Percentiles rank a stretch among this genome's conserved stretches.
Evolutionary conservation across 1,284 basidiomycete genomes (phyloP).

Genomic region (Thelephora terrestris): DNA sequence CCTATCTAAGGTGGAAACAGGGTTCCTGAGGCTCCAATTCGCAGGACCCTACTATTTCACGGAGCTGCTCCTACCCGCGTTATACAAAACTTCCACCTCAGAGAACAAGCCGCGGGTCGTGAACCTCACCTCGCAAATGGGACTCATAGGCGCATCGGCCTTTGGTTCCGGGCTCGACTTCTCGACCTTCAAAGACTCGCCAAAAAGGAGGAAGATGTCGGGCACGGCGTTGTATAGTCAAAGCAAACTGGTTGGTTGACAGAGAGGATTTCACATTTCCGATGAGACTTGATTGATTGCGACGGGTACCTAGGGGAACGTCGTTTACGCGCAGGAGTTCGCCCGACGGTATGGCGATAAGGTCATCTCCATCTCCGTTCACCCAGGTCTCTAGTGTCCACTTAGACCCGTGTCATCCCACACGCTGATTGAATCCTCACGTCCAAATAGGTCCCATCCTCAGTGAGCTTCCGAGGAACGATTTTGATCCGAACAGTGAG

Average conservation of each 20-base stretch:
- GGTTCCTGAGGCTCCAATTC: background rate
- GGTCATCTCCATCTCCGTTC: conserved; percentile 28
- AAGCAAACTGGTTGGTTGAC: conserved; percentile 2
- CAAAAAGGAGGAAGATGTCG: conserved; percentile 4
- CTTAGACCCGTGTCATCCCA: background rate
- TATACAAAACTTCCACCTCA: conserved; percentile 7
- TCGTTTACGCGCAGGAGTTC: background rate
- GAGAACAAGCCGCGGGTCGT: conserved; percentile 10
- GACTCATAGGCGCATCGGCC: conserved; percentile 2
- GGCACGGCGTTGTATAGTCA: conserved; percentile 11
- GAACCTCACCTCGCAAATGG: conserved; percentile 9
- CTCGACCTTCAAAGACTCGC: conserved; percentile 15
- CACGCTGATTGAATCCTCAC: background rate
- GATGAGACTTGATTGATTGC: background rate
- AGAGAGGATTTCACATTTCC: background rate
- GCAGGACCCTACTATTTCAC: conserved; percentile 12
- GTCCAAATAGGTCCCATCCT: background rate
- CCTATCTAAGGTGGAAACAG: background rate
- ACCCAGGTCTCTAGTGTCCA: conserved; percentile 24
- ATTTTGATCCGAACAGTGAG: background rate
- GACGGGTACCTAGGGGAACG: background rate
- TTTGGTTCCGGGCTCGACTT: conserved; percentile 8
- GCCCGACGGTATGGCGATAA: conserved; percentile 17
- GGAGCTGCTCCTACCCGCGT: conserved; percentile 10
- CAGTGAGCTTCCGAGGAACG: background rate